A percentile compares a stretch with the other conserved stretches of the same genome.
phyloP scores from a whole-genome alignment of 768 basidiomycete species.

The Hypholoma fasciculare region DNA sequence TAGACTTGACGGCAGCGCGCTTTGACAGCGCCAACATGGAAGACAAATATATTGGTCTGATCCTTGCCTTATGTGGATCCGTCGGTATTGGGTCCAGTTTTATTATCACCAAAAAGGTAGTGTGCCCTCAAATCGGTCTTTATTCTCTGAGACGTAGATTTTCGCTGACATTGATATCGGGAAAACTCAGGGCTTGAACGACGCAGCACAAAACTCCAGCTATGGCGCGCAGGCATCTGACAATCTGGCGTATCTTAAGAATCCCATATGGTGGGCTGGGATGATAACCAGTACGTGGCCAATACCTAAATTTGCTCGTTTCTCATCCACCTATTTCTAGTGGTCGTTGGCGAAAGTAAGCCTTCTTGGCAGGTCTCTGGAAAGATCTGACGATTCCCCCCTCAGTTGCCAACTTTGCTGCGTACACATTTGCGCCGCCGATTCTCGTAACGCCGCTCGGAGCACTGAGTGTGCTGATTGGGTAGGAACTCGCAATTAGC shows the following conservation, averaged over 20 bases:
- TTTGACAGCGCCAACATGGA: conserved; percentile 37
- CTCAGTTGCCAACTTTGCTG: conserved; percentile 87
- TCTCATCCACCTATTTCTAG: conserved; percentile 38
- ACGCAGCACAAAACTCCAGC: conserved; percentile 59
- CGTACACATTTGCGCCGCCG: conserved; percentile 96
- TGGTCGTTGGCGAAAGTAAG: conserved; percentile 89
- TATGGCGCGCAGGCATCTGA: conserved; percentile 70
- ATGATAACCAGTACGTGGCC: conserved; percentile 80
- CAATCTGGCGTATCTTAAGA: conserved; percentile 81
- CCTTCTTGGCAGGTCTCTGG: not conserved
- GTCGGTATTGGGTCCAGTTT: conserved; percentile 93
- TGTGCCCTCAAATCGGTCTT: not conserved
- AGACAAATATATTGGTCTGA: conserved; percentile 94
- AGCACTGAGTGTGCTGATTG: conserved; percentile 93
- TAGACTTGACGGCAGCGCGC: not conserved
- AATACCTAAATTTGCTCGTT: conserved; percentile 4
- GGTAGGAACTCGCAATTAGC: conserved; percentile 50
- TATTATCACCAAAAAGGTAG: conserved; percentile 98
- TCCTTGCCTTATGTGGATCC: conserved; percentile 83
- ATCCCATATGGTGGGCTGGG: conserved; percentile 97
- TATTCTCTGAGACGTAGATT: not conserved
- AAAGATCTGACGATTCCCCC: conserved; percentile 5
- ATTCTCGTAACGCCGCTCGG: conserved; percentile 99
- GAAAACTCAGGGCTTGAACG: conserved; percentile 75
- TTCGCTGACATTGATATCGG: not conserved